Evolutionary conservation across 2,329 filamentous ascomycete genomes (phyloP).

Genomic region (Pyrenochaeta sp.): DNA sequence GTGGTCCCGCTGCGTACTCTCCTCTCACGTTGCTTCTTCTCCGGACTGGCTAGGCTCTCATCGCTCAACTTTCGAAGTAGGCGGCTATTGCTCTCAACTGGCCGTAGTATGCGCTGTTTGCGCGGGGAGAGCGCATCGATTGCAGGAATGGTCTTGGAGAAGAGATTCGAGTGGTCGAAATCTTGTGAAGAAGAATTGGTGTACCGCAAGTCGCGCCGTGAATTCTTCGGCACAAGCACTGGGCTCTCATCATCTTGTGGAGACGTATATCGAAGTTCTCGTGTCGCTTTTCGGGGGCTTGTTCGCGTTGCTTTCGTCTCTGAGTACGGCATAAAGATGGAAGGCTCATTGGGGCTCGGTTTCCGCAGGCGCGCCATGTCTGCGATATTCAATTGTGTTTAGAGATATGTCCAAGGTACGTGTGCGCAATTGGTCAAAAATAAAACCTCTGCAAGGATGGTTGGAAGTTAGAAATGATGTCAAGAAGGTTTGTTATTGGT

Average conservation of each 20-base stretch:
- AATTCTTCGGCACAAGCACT: constrained; percentile 37
- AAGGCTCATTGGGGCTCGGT: constrained; percentile 35
- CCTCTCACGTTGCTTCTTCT: constrained; percentile 30
- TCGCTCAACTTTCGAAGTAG: constrained; percentile 38
- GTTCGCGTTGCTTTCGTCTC: constrained; percentile 30
- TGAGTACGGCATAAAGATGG: constrained; percentile 25
- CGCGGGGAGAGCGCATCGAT: constrained; percentile 28
- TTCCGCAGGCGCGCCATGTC: constrained; percentile 49
- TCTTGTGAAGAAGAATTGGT: constrained; percentile 19
- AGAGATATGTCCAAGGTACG: constrained; percentile 6
- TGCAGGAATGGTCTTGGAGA: constrained; percentile 26
- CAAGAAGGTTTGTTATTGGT: constrained; percentile 16
- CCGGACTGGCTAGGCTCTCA: constrained; percentile 41
- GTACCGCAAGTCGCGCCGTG: constrained; percentile 35
- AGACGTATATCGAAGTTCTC: constrained; percentile 32
- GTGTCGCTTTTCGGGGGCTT: constrained; percentile 39
- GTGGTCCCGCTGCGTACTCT: constrained; percentile 22
- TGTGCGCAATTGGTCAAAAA: constrained; percentile 13
- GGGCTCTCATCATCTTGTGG: constrained; percentile 31
- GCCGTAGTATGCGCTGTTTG: constrained; percentile 44
- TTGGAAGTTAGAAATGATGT: constrained; percentile 7
- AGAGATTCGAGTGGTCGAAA: constrained; percentile 31
- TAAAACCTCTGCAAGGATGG: constrained; percentile 8
- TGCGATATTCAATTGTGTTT: constrained; percentile 6
- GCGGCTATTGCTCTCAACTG: constrained; percentile 42